Evolutionary conservation across 2,329 filamentous ascomycete species (phyloP).

Genomic region (Botrytis tulipae): DNA sequence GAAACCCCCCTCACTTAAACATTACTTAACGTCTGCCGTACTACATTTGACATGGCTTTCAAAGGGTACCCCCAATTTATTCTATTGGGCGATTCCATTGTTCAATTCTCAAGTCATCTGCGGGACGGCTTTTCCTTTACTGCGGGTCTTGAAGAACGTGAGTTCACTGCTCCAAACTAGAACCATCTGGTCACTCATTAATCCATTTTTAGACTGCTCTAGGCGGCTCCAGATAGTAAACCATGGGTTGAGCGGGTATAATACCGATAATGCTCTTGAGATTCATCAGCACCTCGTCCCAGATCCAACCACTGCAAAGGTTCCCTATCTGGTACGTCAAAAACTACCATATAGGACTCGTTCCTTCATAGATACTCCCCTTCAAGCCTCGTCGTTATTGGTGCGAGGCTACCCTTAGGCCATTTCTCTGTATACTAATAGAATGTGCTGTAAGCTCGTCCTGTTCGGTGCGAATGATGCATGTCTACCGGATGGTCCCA

Average conservation of each 20-base stretch:
- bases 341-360: conserved; percentile 13
- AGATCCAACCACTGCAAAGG: conserved; percentile 56
- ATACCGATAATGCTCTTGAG: conserved; percentile 69
- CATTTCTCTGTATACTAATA: neutral
- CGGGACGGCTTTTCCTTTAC: conserved; percentile 71
- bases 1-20: neutral
- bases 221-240: conserved; percentile 84
- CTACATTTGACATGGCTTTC: conserved; percentile 9
- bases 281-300: conserved; percentile 71
- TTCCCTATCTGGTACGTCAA: conserved; percentile 57
- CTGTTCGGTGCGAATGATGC: conserved; percentile 93
- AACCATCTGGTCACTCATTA: conserved; percentile 17
- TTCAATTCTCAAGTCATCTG: conserved; percentile 64
- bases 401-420: neutral
- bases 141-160: conserved; percentile 52
- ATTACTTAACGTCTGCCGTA: neutral
- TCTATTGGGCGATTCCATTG: conserved; percentile 87
- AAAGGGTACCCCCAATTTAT: conserved; percentile 56
- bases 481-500: conserved; percentile 55
- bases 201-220: conserved; percentile 58
- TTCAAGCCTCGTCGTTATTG: neutral
- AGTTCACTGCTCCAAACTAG: conserved; percentile 20
- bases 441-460: conserved; percentile 43
- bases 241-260: conserved; percentile 81
- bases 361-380: neutral